Evolutionary conservation across 805 yeast genomes (phyloP).

Genomic region (Starmerella potacharoeniae): DNA sequence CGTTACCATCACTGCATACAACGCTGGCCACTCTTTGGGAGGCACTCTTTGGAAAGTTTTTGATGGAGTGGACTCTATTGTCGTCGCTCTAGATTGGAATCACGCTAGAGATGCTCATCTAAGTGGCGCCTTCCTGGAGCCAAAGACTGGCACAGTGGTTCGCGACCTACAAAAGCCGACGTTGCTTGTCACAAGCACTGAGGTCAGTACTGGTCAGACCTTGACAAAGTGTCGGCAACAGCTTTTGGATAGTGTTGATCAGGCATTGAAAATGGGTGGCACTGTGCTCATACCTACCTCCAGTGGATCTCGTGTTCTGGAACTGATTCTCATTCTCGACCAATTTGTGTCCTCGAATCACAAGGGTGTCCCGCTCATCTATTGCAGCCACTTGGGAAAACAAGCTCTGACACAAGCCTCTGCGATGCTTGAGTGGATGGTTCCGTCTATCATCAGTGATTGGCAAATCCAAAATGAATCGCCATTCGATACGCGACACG

Average conservation of each 20-base stretch:
- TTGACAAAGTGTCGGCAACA: constrained; percentile 36
- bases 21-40: constrained; percentile 88
- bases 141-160: constrained; percentile 47
- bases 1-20: constrained; percentile 58
- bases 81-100: constrained; percentile 90
- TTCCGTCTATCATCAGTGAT: constrained; percentile 67
- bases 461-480: constrained; percentile 67
- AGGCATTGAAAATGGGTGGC: constrained; percentile 62
- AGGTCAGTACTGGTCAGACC: constrained; percentile 38
- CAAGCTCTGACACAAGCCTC: constrained; percentile 70
- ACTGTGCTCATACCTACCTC: constrained; percentile 76
- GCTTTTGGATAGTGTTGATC: constrained; percentile 50
- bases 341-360: constrained; percentile 37
- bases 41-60: constrained; percentile 80
- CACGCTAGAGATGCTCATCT: constrained; percentile 81
- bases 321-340: constrained; percentile 63
- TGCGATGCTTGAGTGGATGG: constrained; percentile 93
- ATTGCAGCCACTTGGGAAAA: constrained; percentile 69
- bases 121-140: constrained; percentile 55
- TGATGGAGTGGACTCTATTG: constrained; percentile 63
- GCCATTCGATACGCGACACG: constrained; percentile 69
- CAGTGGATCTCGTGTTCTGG: constrained; percentile 69
- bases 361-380: constrained; percentile 52
- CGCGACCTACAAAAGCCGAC: constrained; percentile 60
- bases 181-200: constrained; percentile 64